phyloP scores from a whole-genome alignment of 164 flowering plant species.

The Kingdonia uniflora region DNA sequence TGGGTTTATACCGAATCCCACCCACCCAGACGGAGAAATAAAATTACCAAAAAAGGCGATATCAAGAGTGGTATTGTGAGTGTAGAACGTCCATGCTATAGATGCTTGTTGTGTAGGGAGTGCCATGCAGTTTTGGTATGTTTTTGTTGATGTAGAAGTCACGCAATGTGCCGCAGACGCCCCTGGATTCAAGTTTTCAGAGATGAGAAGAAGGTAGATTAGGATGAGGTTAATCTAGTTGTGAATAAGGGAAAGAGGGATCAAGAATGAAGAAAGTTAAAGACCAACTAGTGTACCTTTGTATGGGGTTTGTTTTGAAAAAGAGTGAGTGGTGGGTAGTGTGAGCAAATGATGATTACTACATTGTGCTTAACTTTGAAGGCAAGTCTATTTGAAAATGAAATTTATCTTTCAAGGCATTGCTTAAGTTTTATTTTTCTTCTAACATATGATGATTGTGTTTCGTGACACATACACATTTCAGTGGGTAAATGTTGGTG shows the following conservation, averaged over 20 bases:
- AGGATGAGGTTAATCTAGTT: constrained; percentile 10
- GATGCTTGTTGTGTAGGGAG: constrained; percentile 87
- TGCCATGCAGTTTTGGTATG: constrained; percentile 59
- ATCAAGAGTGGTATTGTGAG: constrained; percentile 65
- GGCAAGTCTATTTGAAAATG: constrained; percentile 18
- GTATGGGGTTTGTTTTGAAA: constrained; percentile 1
- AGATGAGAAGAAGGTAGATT: constrained; percentile 15
- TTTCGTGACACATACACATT: too few species aligned
- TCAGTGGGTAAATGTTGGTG: too few species aligned
- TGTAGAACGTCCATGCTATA: constrained; percentile 76
- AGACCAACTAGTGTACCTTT: constrained; percentile 2
- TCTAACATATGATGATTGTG: too few species aligned
- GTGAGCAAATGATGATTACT: not conserved
- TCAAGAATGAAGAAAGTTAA: not conserved
- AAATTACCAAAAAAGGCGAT: constrained; percentile 70
- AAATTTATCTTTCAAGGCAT: too few species aligned
- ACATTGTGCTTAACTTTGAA: constrained; percentile 38
- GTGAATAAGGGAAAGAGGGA: constrained; percentile 1
- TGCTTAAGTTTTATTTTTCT: too few species aligned
- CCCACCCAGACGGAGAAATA: constrained; percentile 99
- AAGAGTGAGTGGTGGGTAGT: not conserved
- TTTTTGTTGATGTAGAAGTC: constrained; percentile 30
- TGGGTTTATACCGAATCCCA: constrained; percentile 88
- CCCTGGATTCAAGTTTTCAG: not conserved
- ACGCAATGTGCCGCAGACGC: constrained; percentile 40